phyloP scores from a whole-genome alignment of 768 basidiomycete genomes.

The Leucocoprinus leucothites region DNA sequence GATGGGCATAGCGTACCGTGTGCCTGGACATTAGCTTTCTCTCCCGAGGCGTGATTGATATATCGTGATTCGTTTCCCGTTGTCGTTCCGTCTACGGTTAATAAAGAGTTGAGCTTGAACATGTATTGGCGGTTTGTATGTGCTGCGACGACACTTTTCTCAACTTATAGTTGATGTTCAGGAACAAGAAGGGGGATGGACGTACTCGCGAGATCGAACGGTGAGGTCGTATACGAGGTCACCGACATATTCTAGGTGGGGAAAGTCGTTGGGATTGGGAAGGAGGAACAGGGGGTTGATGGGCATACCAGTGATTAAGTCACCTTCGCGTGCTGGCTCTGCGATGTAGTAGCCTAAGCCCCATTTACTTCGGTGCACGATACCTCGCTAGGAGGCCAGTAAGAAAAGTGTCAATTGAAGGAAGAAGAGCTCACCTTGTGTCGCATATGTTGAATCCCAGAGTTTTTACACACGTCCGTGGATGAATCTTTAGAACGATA shows the following conservation, averaged over 20 bases:
- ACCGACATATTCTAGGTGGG: constrained; percentile 14
- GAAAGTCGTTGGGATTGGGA: background rate
- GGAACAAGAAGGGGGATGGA: background rate
- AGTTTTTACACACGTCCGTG: constrained; percentile 3
- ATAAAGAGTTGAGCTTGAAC: constrained; percentile 15
- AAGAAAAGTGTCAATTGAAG: background rate
- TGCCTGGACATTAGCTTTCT: constrained; percentile 9
- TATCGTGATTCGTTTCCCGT: constrained; percentile 14
- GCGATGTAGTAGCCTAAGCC: constrained; percentile 14
- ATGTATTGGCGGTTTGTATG: constrained; percentile 15
- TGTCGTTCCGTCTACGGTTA: constrained; percentile 8
- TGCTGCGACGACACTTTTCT: constrained; percentile 7
- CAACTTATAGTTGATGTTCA: background rate
- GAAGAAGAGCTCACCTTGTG: constrained; percentile 1
- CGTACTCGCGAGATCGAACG: constrained; percentile 16
- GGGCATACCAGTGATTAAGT: constrained; percentile 13
- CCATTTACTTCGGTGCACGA: constrained; percentile 10
- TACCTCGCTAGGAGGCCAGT: background rate
- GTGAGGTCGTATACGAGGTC: constrained; percentile 16
- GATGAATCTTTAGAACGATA: background rate
- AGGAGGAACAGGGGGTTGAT: background rate
- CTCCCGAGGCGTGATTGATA: constrained; percentile 12
- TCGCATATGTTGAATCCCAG: constrained; percentile 5
- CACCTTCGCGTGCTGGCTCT: constrained; percentile 10
- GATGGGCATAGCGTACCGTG: background rate